Base-by-base conservation (phyloP, 2,329 filamentous ascomycete species). In the Neopestalotiopsis rosae region DNA sequence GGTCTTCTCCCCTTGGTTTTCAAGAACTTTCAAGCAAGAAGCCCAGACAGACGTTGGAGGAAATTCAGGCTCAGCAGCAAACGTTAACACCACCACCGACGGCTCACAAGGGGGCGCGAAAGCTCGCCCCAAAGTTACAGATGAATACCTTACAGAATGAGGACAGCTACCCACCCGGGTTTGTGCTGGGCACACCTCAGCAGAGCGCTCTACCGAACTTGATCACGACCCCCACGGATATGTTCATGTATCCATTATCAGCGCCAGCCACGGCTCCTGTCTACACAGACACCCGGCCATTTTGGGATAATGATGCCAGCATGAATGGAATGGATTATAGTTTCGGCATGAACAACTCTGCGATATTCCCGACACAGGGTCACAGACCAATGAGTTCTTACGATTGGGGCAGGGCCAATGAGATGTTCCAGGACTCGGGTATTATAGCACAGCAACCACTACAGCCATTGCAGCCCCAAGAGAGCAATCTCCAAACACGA, bases 191-290 rank as follows among this genome's bases (percentile, higher is more conserved):
- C 67, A 81, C 83, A n/a, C 80, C 86, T 56, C 84, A 83, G 68
- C 85, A 87, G 72, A 79, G 79, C 61, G 84, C 85, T 58, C 81
- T 89, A 79, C 76, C 82, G 34, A 77, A 77, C 12, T 85, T 86
- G 71, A 82, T 86, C 72, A 80, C 81, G 20, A 80, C 81, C 28
- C 80, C 85, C 13, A 82, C 82, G 67, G 88, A 90, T 72, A 82
- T 91, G 78, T 90, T 90, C 75, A 82, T 82, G 32, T 90, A 89
- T 74, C 87, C 89, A 34, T 82, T 91, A 78, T 88, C 89, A n/a
- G 87, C 87, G 2, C 85, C 88, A 24, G 83, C 84, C 40, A 82
- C 83, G 2, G 82, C 82, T 3, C 81, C 86, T 1, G 78, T 81
- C 2, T 87, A 84, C 71, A 76, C 76, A 7, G 80, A 82, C 66